A percentile compares a stretch with the other conserved stretches of the same genome.
Evolutionary conservation across 225 moss, liverwort and hornwort species (phyloP).

Genomic region (Sphagnum contortum): DNA sequence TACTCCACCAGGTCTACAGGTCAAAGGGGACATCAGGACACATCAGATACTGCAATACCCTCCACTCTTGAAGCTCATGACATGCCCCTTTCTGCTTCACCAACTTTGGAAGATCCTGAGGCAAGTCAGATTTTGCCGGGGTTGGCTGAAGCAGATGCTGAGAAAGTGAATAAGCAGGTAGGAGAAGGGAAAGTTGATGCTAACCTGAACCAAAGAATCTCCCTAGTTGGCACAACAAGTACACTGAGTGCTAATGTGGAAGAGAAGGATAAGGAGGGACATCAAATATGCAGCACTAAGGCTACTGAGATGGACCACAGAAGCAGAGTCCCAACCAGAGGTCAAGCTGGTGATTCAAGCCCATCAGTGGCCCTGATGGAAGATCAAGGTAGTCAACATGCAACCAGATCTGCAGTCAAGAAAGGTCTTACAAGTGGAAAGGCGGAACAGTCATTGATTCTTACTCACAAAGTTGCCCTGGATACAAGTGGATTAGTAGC

Average conservation of each 20-base stretch:
- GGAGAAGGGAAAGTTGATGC: conserved; percentile 18
- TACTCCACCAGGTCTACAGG: conserved; percentile 29
- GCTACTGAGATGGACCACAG: conserved; percentile 8
- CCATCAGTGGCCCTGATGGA: conserved; percentile 3
- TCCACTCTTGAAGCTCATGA: conserved; percentile 16
- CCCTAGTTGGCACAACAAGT: conserved; percentile 15
- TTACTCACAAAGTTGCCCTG: neutral
- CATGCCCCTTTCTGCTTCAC: conserved; percentile 3
- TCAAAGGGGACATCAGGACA: conserved; percentile 23
- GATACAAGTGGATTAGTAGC: neutral
- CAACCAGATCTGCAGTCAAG: conserved; percentile 5
- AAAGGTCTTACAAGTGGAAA: neutral
- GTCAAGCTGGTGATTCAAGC: conserved; percentile 9
- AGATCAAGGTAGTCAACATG: conserved; percentile 4
- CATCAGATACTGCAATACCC: conserved; percentile 12
- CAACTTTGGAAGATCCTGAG: conserved; percentile 8
- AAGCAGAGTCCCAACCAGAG: conserved; percentile 7
- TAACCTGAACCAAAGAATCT: conserved; percentile 11
- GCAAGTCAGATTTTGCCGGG: conserved; percentile 4
- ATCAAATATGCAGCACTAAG: conserved; percentile 1
- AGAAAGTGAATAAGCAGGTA: conserved; percentile 12
- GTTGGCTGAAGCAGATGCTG: conserved; percentile 17
- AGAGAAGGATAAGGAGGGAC: neutral
- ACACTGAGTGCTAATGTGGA: conserved; percentile 17
- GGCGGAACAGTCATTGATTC: neutral